Percentiles rank a stretch among this genome's conserved stretches.
Evolutionary conservation across 2,329 filamentous ascomycete species (phyloP).

Genomic region (Claviceps spartinae): DNA sequence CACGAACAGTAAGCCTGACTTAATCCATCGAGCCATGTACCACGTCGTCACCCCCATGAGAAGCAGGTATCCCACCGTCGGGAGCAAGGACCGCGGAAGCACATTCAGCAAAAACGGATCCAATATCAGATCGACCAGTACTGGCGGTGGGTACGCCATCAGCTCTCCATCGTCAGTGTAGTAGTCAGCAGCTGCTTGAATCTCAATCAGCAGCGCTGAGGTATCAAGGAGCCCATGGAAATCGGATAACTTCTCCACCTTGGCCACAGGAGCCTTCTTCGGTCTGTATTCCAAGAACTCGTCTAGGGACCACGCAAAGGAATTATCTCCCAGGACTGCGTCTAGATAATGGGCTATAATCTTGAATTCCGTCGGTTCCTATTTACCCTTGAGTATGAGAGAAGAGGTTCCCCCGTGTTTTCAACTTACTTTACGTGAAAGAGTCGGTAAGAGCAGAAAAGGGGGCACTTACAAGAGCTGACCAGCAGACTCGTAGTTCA

Average conservation of each 20-base stretch:
- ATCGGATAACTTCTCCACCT: not conserved
- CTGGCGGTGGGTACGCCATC: conserved; percentile 62
- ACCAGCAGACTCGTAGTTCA: conserved; percentile 87
- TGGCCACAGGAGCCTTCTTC: conserved; percentile 10
- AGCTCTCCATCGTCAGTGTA: conserved; percentile 60
- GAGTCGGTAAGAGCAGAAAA: not conserved
- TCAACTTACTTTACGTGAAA: not conserved
- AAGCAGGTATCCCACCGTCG: conserved; percentile 56
- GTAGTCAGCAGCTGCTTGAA: conserved; percentile 72
- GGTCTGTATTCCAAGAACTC: conserved; percentile 42
- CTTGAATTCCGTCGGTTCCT: conserved; percentile 80
- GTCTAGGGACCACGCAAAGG: conserved; percentile 51
- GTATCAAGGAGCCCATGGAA: not conserved
- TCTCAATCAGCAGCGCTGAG: conserved; percentile 54
- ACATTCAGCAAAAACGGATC: conserved; percentile 75
- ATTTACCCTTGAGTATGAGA: not conserved
- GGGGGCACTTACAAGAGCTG: conserved; percentile 59
- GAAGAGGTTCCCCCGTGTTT: not conserved
- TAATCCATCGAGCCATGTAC: conserved; percentile 26
- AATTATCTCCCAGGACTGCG: conserved; percentile 46
- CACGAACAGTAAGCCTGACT: conserved; percentile 15
- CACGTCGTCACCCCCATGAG: conserved; percentile 40
- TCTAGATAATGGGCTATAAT: conserved; percentile 51
- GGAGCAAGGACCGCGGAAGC: conserved; percentile 62
- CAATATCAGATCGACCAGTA: conserved; percentile 69